Percentiles rank a stretch among this genome's conserved stretches.
These are phyloP conservation scores for Quercus suber DNA, from an alignment of 306 rosid species.

Conservation along the genomic window DNA sequence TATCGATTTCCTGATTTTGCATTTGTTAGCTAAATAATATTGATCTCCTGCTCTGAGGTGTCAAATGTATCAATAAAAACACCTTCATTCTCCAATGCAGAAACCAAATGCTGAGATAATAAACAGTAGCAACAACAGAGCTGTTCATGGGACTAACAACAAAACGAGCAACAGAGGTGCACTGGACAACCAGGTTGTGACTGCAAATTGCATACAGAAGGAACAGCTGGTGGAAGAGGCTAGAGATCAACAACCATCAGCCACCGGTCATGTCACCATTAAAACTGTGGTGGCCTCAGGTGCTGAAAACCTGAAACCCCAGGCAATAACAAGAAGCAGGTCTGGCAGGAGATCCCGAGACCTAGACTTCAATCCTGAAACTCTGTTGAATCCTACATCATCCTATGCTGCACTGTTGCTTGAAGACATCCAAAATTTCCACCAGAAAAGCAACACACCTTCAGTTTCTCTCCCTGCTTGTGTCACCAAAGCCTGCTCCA, in stretches of 20 bases:
- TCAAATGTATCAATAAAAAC: not conserved
- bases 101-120: constrained; percentile 45
- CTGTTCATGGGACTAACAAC: constrained; percentile 24
- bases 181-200: constrained; percentile 34
- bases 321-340: constrained; percentile 66
- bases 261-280: constrained; percentile 22
- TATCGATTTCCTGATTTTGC: not conserved
- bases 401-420: constrained; percentile 76
- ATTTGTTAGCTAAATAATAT: not conserved
- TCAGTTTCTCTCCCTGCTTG: constrained; percentile 73
- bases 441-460: constrained; percentile 62
- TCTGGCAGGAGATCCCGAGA: constrained; percentile 74
- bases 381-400: constrained; percentile 40
- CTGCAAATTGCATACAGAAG: constrained; percentile 28
- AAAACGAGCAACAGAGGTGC: constrained; percentile 27
- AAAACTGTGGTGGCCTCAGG: constrained; percentile 35
- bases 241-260: constrained; percentile 24
- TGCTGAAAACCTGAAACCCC: constrained; percentile 44
- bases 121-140: constrained; percentile 27
- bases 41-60: not conserved
- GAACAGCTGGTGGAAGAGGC: constrained; percentile 35
- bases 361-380: constrained; percentile 66
- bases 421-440: constrained; percentile 88
- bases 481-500: constrained; percentile 87
- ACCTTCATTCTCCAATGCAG: constrained; percentile 34